A percentile compares a stretch with the other conserved stretches of the same genome.
phyloP scores from a whole-genome alignment of 352 stramenopile species.

The Blastocystis sp. region DNA sequence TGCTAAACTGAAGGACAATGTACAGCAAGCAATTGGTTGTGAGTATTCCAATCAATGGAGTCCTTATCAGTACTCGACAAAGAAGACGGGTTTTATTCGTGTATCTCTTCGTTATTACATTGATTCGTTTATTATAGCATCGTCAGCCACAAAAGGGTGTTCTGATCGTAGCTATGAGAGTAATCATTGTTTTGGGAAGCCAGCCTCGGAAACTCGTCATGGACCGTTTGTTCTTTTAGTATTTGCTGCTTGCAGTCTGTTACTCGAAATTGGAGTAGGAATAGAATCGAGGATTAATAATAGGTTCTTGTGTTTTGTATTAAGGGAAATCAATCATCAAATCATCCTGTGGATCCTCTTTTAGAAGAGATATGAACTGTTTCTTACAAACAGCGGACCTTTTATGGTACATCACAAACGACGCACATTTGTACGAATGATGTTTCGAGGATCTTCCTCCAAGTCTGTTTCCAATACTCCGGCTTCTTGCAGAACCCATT shows the following conservation, averaged over 20 bases:
- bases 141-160: not conserved
- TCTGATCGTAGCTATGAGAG: not conserved
- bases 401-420: conserved; percentile 24
- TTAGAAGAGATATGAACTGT: not conserved
- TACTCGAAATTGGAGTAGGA: not conserved
- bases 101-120: not conserved
- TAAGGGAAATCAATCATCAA: not conserved
- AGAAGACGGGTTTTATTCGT: not conserved
- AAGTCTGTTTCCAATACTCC: conserved; percentile 72
- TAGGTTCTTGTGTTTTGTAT: not conserved
- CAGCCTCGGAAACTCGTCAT: not conserved
- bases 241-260: not conserved
- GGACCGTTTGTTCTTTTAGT: not conserved
- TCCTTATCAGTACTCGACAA: not conserved
- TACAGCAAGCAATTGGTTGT: not conserved
- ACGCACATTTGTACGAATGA: conserved; percentile 50
- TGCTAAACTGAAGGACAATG: not conserved
- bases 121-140: not conserved
- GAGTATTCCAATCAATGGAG: not conserved
- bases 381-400: conserved; percentile 37
- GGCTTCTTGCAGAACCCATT: conserved; percentile 75
- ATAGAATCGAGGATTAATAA: not conserved
- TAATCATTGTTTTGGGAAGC: not conserved
- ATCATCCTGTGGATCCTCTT: not conserved
- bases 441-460: conserved; percentile 67